Evolutionary conservation across 2,329 filamentous ascomycete genomes (phyloP).

Genomic region (Fusarium foetens): DNA sequence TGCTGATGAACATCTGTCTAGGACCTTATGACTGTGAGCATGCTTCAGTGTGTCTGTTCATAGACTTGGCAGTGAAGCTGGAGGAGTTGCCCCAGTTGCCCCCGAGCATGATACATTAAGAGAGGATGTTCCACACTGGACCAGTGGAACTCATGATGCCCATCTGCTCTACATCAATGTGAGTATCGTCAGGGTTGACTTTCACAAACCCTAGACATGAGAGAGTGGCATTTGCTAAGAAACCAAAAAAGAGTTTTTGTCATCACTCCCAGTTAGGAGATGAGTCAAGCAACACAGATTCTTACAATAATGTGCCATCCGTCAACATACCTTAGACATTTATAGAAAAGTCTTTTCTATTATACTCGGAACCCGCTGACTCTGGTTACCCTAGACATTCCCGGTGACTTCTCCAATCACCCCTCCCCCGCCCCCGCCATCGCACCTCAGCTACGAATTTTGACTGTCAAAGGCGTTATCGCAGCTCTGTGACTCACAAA

Average conservation of each 20-base stretch:
- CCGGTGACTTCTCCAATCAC: conserved; percentile 14
- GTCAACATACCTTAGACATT: not conserved
- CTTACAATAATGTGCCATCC: not conserved
- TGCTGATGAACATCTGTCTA: not conserved
- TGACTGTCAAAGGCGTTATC: conserved; percentile 37
- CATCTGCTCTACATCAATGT: not conserved
- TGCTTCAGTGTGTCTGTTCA: not conserved
- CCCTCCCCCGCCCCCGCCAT: conserved; percentile 43
- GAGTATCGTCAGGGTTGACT: too few relatives aligned
- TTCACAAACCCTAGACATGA: not conserved
- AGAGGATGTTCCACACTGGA: not conserved
- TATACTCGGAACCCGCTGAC: not conserved
- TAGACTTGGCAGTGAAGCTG: not conserved
- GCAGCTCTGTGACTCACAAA: conserved; percentile 41
- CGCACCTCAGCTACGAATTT: conserved; percentile 36
- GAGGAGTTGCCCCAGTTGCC: not conserved
- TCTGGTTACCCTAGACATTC: conserved; percentile 27
- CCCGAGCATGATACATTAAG: too few relatives aligned
- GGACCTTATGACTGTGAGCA: not conserved
- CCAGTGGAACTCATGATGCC: not conserved
- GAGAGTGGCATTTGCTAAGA: not conserved
- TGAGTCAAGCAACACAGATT: not conserved
- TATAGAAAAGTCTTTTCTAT: not conserved
- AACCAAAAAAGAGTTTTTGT: not conserved
- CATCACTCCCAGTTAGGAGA: not conserved